Evolutionary conservation across 2,329 filamentous ascomycete species (phyloP).

Genomic region (Aspergillus transmontanensis): DNA sequence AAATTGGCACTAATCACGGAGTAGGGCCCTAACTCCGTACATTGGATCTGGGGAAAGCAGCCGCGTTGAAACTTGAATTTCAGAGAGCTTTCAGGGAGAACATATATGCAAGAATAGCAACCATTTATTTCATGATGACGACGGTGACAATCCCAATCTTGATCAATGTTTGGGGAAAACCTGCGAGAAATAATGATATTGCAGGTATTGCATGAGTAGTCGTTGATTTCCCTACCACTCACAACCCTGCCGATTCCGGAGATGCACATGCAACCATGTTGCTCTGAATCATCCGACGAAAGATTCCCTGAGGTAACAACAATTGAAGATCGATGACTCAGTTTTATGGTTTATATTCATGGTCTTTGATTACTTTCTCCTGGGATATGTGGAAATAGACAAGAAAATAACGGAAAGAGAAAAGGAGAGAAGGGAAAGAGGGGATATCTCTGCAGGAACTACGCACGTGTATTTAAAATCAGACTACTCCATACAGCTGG

Average conservation of each 20-base stretch:
- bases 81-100: not conserved
- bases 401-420: too few species aligned
- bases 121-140: not conserved
- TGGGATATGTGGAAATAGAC: too few species aligned
- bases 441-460: too few species aligned
- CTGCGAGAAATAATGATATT: not conserved
- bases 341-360: too few species aligned
- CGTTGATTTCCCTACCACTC: not conserved
- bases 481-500: too few species aligned
- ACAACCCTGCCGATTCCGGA: not conserved
- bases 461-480: too few species aligned
- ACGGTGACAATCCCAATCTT: too few species aligned
- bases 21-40: not conserved
- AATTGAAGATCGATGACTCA: too few species aligned
- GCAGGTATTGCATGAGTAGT: not conserved
- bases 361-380: too few species aligned
- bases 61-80: too few species aligned
- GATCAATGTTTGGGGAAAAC: not conserved
- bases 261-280: not conserved
- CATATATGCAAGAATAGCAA: not conserved
- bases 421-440: too few species aligned
- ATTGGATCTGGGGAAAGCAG: not conserved
- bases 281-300: not conserved
- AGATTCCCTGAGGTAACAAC: not conserved
- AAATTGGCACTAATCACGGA: not conserved